Percentiles rank a stretch among this genome's conserved stretches.
These are phyloP conservation scores for Xylaria sp. DNA, from an alignment of 2,329 filamentous ascomycete species.

Conservation along the genomic window DNA sequence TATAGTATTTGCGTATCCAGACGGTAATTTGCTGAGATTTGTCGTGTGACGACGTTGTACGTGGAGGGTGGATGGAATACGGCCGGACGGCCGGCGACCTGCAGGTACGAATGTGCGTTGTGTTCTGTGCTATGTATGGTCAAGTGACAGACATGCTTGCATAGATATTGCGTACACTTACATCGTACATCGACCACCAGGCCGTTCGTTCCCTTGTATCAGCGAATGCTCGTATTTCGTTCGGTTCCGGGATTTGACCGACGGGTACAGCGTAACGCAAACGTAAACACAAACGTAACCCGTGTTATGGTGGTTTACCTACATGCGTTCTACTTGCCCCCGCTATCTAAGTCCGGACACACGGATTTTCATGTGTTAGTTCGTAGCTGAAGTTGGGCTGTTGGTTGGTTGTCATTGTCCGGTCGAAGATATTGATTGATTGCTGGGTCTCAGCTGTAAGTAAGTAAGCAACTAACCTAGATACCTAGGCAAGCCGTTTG, in stretches of 20 bases:
- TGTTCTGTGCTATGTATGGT: too few relatives aligned
- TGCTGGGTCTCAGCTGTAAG: constrained; percentile 13
- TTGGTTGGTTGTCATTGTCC: neutral
- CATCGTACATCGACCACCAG: neutral
- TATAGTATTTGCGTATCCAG: too few relatives aligned
- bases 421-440: too few relatives aligned
- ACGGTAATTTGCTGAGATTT: neutral
- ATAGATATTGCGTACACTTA: neutral
- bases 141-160: too few relatives aligned
- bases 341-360: neutral
- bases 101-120: neutral
- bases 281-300: neutral
- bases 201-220: neutral
- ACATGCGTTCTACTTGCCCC: neutral
- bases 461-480: neutral
- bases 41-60: neutral
- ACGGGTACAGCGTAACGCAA: neutral
- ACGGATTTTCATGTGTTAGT: neutral
- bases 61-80: neutral
- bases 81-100: neutral
- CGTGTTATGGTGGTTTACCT: neutral
- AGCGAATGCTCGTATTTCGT: neutral
- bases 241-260: neutral
- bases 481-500: neutral
- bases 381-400: neutral